These are phyloP conservation scores for Dactylis glomerata DNA, from an alignment of 176 grass and related monocot species.

Conservation along the genomic window DNA sequence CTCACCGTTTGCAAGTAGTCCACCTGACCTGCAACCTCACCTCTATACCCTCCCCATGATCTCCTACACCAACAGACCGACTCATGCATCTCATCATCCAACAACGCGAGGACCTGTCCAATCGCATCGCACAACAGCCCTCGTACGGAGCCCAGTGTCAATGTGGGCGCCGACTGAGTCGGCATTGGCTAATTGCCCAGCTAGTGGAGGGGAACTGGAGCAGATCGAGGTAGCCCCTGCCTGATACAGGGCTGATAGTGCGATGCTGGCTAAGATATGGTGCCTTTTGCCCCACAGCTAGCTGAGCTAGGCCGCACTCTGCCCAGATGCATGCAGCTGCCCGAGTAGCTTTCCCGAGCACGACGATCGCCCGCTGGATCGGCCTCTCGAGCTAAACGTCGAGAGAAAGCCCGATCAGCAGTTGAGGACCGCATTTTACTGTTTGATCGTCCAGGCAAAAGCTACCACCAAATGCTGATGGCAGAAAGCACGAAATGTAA, in stretches of 20 bases:
- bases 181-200: neutral
- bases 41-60: neutral
- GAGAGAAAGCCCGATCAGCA: neutral
- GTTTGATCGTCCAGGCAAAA: neutral
- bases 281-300: neutral
- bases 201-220: neutral
- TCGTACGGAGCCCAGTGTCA: neutral
- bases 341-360: slow-evolving; percentile 2
- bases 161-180: neutral
- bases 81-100: neutral
- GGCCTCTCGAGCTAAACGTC: neutral
- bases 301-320: slow-evolving; percentile 10
- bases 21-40: neutral
- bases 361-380: neutral
- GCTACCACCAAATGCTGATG: neutral
- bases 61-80: neutral
- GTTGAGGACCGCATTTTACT: neutral
- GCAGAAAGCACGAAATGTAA: slow-evolving; percentile 9
- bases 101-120: neutral
- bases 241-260: slow-evolving; percentile 4
- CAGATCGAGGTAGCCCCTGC: neutral
- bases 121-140: neutral
- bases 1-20: neutral
- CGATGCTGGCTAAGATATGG: slow-evolving; percentile 22
- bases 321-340: neutral